Conservation (phyloP, 2,329 filamentous ascomycete species). For the Thelonectria rubi region DNA sequence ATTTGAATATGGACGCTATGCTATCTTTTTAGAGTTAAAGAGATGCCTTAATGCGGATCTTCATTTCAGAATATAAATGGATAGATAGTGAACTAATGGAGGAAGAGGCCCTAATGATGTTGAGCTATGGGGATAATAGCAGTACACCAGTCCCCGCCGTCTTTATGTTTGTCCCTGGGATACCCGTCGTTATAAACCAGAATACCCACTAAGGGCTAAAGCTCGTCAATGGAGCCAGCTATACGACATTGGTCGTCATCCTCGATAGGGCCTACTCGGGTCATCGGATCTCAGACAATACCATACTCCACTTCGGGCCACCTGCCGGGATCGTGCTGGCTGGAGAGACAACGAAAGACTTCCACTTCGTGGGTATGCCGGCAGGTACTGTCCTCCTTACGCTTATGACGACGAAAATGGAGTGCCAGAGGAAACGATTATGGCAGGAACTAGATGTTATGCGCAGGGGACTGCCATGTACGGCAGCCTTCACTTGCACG, state of each 20-base stretch:
- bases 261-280: not conserved
- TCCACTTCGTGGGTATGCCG: not conserved
- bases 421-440: not conserved
- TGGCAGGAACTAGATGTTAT: conserved; percentile 6
- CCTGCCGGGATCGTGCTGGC: not conserved
- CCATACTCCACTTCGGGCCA: not conserved
- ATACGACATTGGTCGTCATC: not conserved
- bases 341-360: not conserved
- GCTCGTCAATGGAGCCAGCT: not conserved
- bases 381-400: not conserved
- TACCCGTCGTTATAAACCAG: not conserved
- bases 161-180: not conserved
- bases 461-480: not conserved
- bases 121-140: not conserved
- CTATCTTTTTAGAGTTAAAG: no score
- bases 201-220: not conserved
- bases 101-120: not conserved
- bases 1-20: conserved; percentile 1
- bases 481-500: conserved; percentile 4
- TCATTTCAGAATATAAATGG: conserved; percentile 2
- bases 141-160: not conserved
- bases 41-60: not conserved
- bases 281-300: not conserved
- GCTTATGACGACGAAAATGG: not conserved
- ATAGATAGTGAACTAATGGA: not conserved